Evolutionary conservation across 2,329 filamentous ascomycete genomes (phyloP), one percentile per base, ranked within the genome.

Genomic region (Penicillium sp.): DNA sequence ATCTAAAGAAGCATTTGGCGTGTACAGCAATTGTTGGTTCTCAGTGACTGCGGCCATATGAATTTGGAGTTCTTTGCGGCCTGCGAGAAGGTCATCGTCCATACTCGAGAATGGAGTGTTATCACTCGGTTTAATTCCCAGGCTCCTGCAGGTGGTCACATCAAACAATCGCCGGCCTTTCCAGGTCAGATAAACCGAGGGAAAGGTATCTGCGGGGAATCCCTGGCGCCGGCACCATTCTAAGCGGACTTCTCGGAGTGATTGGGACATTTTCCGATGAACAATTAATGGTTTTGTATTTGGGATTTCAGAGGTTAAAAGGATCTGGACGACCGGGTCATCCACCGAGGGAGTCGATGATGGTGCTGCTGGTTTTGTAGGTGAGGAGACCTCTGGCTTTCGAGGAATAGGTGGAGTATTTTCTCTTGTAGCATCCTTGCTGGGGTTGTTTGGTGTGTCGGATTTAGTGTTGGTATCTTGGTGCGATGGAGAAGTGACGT

Each of bases 21-120:
- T 41, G 26, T 51, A 39, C 36, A 66, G 40, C 62, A 62, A 30
- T 78, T 82, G 1, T 76, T 62, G 34, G 8, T 83, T 77, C 6
- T 78, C 70, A 0, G 84, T 90, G 75, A 85, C 86, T 5, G 83
- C 84, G 60, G 89, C 81, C 46, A 94, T 73, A 48, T 83, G 75
- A n/a, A 94, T 74, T 36, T 75, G 74, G 6, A 71, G 64, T 9
- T 72, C 70, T 15, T 74, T 71, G 16, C 75, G 72, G 2, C 70
- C 62, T 36, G 57, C 49, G 13, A 75, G 73, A 1, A 74, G 72
- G 14, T 71, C 69, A 4, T 72, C 61, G 14, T 56, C 52, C 50
- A 36, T 58, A 56, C 27, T 64, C 60, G 38, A 63, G 51, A 12
- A 11, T 67, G 52, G 25, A 52, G 59, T 65, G 18, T 64, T 55